Percentiles rank a stretch among this genome's conserved stretches.
These are phyloP conservation scores for Candida hungchunana DNA, from an alignment of 805 yeast species.

Conservation along the genomic window DNA sequence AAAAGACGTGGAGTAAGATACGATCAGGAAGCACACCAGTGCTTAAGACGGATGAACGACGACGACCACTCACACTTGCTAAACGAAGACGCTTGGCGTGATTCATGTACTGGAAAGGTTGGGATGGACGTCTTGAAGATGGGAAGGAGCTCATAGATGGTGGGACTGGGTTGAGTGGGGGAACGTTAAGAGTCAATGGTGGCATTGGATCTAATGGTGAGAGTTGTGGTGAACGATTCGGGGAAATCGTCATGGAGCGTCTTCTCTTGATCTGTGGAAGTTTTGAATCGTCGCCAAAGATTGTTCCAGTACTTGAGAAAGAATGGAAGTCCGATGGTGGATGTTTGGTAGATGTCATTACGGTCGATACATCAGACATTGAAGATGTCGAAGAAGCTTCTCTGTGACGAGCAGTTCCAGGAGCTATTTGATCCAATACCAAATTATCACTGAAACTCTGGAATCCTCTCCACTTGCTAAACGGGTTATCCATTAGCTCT, in stretches of 20 bases:
- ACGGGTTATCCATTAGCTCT: constrained; percentile 15
- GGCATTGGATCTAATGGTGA: constrained; percentile 5
- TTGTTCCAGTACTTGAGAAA: constrained; percentile 5
- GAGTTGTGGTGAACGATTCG: constrained; percentile 12
- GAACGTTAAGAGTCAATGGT: constrained; percentile 27
- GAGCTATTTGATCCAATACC: neutral
- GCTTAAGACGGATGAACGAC: constrained; percentile 55
- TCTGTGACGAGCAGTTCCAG: neutral
- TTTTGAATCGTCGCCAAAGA: constrained; percentile 7
- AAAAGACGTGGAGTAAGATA: constrained; percentile 49
- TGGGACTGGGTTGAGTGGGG: constrained; percentile 37
- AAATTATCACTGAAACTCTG: constrained; percentile 12
- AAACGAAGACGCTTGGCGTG: constrained; percentile 51
- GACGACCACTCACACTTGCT: constrained; percentile 39
- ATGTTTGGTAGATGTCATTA: constrained; percentile 1
- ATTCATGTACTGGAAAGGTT: constrained; percentile 49
- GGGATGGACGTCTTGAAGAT: constrained; percentile 15
- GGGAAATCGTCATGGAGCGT: constrained; percentile 15
- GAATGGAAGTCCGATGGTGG: constrained; percentile 3
- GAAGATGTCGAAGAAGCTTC: constrained; percentile 8
- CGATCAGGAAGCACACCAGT: constrained; percentile 61
- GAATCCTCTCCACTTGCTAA: constrained; percentile 25
- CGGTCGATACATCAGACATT: constrained; percentile 1
- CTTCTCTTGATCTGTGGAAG: constrained; percentile 10
- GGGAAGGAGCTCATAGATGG: constrained; percentile 35